phyloP scores from a whole-genome alignment of 73 alveolate species.

The Diophrys sp. region DNA sequence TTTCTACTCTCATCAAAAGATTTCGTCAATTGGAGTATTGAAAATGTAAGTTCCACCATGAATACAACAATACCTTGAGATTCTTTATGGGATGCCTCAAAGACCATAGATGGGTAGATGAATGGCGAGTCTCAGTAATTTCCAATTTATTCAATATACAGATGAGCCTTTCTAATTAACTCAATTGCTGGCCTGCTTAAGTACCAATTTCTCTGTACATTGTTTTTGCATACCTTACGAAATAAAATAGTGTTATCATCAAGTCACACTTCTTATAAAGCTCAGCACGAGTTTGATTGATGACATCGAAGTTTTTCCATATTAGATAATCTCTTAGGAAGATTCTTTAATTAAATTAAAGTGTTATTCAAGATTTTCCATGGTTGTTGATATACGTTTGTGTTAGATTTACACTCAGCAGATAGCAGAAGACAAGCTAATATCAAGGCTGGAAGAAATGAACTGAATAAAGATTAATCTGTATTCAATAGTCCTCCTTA shows the following conservation, averaged over 20 bases:
- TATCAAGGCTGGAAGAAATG: no score
- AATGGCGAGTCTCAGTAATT: conserved; percentile 95
- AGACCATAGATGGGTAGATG: conserved; percentile 98
- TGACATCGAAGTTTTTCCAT: conserved; percentile 61
- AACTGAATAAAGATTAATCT: no score
- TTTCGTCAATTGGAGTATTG: conserved; percentile 93
- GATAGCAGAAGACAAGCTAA: no score
- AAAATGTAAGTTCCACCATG: conserved; percentile 98
- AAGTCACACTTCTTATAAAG: conserved; percentile 75
- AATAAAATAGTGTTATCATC: conserved; percentile 94
- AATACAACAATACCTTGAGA: conserved; percentile 94
- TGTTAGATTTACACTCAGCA: no score
- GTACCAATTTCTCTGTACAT: conserved; percentile 75
- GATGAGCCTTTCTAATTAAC: conserved; percentile 73
- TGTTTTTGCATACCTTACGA: conserved; percentile 99
- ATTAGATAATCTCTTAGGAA: no score
- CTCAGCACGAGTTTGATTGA: conserved; percentile 71
- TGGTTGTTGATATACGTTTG: no score
- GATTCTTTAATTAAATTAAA: no score
- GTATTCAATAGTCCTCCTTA: no score
- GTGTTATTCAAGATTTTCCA: no score
- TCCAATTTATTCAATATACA: conserved; percentile 87
- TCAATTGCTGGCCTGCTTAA: conserved; percentile 78
- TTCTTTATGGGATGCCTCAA: conserved; percentile 98
- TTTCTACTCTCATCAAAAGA: conserved; percentile 86